A percentile compares a stretch with the other conserved stretches of the same genome.
These are phyloP conservation scores for Pseudocercospora cruenta DNA, from an alignment of 2,329 filamentous ascomycete genomes.

Conservation along the genomic window DNA sequence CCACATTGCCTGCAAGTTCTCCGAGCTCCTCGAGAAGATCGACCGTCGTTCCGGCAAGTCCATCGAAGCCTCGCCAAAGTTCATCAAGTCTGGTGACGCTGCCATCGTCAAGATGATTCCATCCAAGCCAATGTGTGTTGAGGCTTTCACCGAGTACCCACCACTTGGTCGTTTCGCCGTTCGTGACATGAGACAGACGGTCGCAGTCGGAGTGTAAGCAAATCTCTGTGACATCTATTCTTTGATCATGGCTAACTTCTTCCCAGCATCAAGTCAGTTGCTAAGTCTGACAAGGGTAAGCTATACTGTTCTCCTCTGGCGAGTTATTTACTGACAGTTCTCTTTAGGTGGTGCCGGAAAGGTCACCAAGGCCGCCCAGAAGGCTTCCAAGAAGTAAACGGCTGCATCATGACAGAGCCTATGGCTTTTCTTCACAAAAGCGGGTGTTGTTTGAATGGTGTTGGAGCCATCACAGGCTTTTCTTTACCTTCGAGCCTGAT, in stretches of 20 bases:
- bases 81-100: conserved; percentile 99
- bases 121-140: conserved; percentile 99
- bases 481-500: conserved; percentile 23
- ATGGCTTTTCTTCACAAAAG: conserved; percentile 27
- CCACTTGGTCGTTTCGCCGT: conserved; percentile 99
- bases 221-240: too few species aligned
- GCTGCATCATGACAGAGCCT: conserved; percentile 18
- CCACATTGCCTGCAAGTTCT: conserved; percentile 99
- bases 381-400: conserved; percentile 45
- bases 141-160: conserved; percentile 99
- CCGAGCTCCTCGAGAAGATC: conserved; percentile 99
- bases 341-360: conserved; percentile 45
- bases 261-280: conserved; percentile 41
- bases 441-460: conserved; percentile 28
- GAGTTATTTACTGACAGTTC: background rate
- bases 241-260: background rate
- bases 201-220: conserved; percentile 48
- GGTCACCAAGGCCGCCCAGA: conserved; percentile 53
- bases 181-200: conserved; percentile 90
- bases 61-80: conserved; percentile 89
- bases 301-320: background rate
- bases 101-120: conserved; percentile 99
- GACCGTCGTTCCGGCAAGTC: conserved; percentile 99
- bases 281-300: conserved; percentile 50
- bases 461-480: conserved; percentile 28